Conservation (phyloP, 768 basidiomycete genomes). For the Multifurca ochricompacta region DNA sequence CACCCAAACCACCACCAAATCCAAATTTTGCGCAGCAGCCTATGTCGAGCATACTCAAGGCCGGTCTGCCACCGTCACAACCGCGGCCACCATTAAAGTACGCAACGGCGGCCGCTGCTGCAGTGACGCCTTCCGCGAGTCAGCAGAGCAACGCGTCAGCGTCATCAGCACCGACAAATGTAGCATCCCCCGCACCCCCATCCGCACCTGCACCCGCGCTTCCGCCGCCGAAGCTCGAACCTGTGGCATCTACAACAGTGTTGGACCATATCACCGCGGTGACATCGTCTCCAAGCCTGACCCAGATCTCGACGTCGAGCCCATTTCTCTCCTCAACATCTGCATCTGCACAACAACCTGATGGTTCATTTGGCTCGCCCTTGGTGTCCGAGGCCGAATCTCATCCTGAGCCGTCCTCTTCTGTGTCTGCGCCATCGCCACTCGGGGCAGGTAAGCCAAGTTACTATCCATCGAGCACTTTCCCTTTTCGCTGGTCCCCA, state of each 20-base stretch:
- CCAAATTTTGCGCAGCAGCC: slow-evolving; percentile 78
- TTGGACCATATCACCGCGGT: slow-evolving; percentile 32
- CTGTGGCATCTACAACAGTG: slow-evolving; percentile 15
- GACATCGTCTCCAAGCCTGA: slow-evolving; percentile 71
- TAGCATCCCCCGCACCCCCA: slow-evolving; percentile 32
- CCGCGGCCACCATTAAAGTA: slow-evolving; percentile 78
- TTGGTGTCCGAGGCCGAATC: slow-evolving; percentile 57
- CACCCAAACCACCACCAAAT: slow-evolving; percentile 70
- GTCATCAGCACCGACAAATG: slow-evolving; percentile 32
- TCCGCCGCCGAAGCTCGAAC: slow-evolving; percentile 26
- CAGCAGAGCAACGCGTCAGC: slow-evolving; percentile 31
- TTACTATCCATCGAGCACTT: neutral
- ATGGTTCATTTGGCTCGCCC: slow-evolving; percentile 66
- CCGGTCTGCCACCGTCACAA: slow-evolving; percentile 49
- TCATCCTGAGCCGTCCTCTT: slow-evolving; percentile 33
- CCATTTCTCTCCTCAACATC: slow-evolving; percentile 73
- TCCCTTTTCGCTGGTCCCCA: neutral
- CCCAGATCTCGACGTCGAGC: slow-evolving; percentile 77
- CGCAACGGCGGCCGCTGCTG: slow-evolving; percentile 82
- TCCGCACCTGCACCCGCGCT: slow-evolving; percentile 32
- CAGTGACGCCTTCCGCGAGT: slow-evolving; percentile 32
- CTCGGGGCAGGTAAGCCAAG: slow-evolving; percentile 23
- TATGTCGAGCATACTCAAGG: slow-evolving; percentile 67
- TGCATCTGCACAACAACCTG: slow-evolving; percentile 50
- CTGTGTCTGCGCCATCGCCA: slow-evolving; percentile 55